Conservation (phyloP, 805 yeast species). For the Pichia nakasei region DNA sequence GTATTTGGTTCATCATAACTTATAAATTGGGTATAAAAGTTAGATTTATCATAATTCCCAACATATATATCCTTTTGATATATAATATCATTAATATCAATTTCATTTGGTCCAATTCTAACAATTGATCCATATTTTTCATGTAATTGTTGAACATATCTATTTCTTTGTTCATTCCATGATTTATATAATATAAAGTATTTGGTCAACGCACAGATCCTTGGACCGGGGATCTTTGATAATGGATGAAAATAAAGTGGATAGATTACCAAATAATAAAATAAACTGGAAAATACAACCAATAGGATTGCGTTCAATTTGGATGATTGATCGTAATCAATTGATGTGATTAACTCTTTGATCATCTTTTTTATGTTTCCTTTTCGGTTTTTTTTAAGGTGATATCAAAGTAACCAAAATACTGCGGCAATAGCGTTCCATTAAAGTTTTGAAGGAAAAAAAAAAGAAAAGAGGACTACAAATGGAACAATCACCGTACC, state of each 20-base stretch:
- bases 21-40: constrained; percentile 50
- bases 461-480: too few relatives aligned
- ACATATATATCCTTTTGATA: constrained; percentile 48
- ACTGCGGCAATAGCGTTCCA: too few relatives aligned
- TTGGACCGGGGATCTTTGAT: constrained; percentile 50
- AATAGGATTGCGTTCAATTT: neutral
- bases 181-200: constrained; percentile 34
- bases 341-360: neutral
- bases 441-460: too few relatives aligned
- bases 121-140: constrained; percentile 52
- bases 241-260: constrained; percentile 45
- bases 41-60: constrained; percentile 46
- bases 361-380: neutral
- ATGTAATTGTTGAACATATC: constrained; percentile 43
- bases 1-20: constrained; percentile 52
- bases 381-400: too few relatives aligned
- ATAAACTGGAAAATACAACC: constrained; percentile 3
- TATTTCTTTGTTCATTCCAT: constrained; percentile 41
- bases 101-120: constrained; percentile 50
- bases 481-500: too few relatives aligned
- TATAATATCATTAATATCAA: constrained; percentile 46
- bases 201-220: constrained; percentile 36
- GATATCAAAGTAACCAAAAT: too few relatives aligned
- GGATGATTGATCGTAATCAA: neutral
- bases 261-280: constrained; percentile 24